Evolutionary conservation across 257 asterid genomes (phyloP).

Genomic region (Primulina eburnea): DNA sequence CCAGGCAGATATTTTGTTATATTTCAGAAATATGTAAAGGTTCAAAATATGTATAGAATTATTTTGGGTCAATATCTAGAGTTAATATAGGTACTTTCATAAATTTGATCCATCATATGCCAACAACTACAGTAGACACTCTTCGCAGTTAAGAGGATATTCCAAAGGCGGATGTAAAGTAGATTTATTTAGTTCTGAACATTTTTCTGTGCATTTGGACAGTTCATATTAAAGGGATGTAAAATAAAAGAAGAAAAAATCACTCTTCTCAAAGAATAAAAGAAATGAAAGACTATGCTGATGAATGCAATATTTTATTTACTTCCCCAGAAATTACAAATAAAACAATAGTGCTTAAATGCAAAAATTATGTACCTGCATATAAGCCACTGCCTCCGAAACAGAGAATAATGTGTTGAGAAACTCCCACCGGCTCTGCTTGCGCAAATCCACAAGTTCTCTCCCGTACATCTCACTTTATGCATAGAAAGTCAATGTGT

Average conservation of each 20-base stretch:
- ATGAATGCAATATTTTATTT: constrained; percentile 12
- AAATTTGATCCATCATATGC: constrained; percentile 7
- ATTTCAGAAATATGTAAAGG: too few relatives aligned
- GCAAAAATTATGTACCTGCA: constrained; percentile 61
- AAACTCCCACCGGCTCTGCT: constrained; percentile 83
- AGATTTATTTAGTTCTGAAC: not conserved
- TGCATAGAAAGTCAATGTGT: constrained; percentile 32
- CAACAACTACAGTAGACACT: constrained; percentile 9
- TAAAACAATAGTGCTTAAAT: constrained; percentile 7
- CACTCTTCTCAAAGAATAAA: constrained; percentile 20
- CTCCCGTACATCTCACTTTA: constrained; percentile 86
- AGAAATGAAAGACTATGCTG: not conserved
- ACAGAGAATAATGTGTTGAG: constrained; percentile 84
- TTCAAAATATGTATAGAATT: too few relatives aligned
- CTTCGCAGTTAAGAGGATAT: constrained; percentile 1
- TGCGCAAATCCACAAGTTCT: constrained; percentile 89
- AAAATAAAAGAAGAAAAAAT: not conserved
- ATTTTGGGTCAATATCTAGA: not conserved
- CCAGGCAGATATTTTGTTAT: too few relatives aligned
- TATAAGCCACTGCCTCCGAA: constrained; percentile 91
- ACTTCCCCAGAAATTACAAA: constrained; percentile 2
- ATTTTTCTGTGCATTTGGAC: not conserved
- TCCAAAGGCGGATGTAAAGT: not conserved
- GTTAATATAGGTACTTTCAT: not conserved
- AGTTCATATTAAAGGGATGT: constrained; percentile 4